A percentile compares a stretch with the other conserved stretches of the same genome.
These are phyloP conservation scores for Diaporthe ilicicola DNA, from an alignment of 2,329 filamentous ascomycete species.

Conservation along the genomic window DNA sequence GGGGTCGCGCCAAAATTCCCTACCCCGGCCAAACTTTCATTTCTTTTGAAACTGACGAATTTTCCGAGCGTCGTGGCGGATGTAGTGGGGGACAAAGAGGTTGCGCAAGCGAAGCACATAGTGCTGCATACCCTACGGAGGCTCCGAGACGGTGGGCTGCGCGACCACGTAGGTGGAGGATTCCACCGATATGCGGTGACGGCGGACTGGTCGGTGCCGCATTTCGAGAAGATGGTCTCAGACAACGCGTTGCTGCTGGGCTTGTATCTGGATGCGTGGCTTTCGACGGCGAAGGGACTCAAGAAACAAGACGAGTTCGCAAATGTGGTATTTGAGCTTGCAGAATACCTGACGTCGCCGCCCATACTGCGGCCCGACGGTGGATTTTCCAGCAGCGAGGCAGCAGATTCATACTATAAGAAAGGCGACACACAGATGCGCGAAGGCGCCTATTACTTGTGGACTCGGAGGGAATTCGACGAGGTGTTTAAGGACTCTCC, in stretches of 20 bases:
- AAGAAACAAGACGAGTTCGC: slow-evolving; percentile 73
- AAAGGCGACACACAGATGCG: slow-evolving; percentile 82
- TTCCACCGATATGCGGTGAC: slow-evolving; percentile 86
- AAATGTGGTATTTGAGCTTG: slow-evolving; percentile 81
- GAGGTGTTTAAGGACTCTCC: slow-evolving; percentile 66
- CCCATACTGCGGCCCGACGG: slow-evolving; percentile 74
- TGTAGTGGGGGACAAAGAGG: slow-evolving; percentile 86
- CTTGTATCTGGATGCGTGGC: slow-evolving; percentile 87
- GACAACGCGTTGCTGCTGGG: slow-evolving; percentile 89
- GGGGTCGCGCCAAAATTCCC: slow-evolving; percentile 86
- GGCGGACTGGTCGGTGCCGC: slow-evolving; percentile 89
- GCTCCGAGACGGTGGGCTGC: slow-evolving; percentile 67
- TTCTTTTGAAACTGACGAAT: slow-evolving; percentile 77
- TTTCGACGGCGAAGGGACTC: slow-evolving; percentile 52
- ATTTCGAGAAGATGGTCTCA: slow-evolving; percentile 97
- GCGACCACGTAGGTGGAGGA: slow-evolving; percentile 65
- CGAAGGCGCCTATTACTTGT: slow-evolving; percentile 94
- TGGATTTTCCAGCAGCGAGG: slow-evolving; percentile 87
- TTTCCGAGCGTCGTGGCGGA: slow-evolving; percentile 80
- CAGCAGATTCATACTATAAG: slow-evolving; percentile 83
- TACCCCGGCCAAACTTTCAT: slow-evolving; percentile 84
- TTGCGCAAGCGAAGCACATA: slow-evolving; percentile 78
- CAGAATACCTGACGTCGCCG: slow-evolving; percentile 80
- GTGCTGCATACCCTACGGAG: slow-evolving; percentile 80
- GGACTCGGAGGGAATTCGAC: slow-evolving; percentile 89